Evolutionary conservation across 2,329 filamentous ascomycete genomes (phyloP).

Genomic region (Nothophoma quercina): DNA sequence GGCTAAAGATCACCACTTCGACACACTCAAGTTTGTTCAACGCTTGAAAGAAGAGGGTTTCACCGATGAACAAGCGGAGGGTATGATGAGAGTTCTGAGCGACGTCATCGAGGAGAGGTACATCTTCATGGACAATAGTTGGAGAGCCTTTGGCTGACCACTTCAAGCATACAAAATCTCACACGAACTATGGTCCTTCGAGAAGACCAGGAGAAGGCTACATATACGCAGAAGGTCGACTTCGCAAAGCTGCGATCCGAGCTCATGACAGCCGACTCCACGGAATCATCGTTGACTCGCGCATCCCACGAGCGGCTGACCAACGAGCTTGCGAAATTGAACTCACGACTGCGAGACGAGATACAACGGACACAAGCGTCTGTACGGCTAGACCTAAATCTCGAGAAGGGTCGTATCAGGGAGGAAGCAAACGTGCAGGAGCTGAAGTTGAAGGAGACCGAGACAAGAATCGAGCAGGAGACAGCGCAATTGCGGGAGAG

Average conservation of each 20-base stretch:
- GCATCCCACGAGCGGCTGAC: slow-evolving; percentile 90
- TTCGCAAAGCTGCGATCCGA: slow-evolving; percentile 97
- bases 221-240: slow-evolving; percentile 88
- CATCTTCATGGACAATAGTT: slow-evolving; percentile 4
- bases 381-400: slow-evolving; percentile 88
- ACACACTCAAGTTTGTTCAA: slow-evolving; percentile 97
- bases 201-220: slow-evolving; percentile 86
- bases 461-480: slow-evolving; percentile 98
- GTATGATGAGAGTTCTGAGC: slow-evolving; percentile 98
- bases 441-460: slow-evolving; percentile 97
- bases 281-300: slow-evolving; percentile 86
- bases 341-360: slow-evolving; percentile 87
- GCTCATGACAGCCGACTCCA: slow-evolving; percentile 88
- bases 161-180: slow-evolving; percentile 84
- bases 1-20: slow-evolving; percentile 89
- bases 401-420: slow-evolving; percentile 94
- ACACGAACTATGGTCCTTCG: slow-evolving; percentile 97
- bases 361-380: slow-evolving; percentile 93
- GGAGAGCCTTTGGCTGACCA: not conserved
- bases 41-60: slow-evolving; percentile 89
- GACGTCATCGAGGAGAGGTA: slow-evolving; percentile 96
- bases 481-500: slow-evolving; percentile 89
- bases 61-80: slow-evolving; percentile 91
- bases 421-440: slow-evolving; percentile 97
- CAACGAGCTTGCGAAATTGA: slow-evolving; percentile 94